Conservation (phyloP, 2,329 filamentous ascomycete genomes). For the Colletotrichum sp. region DNA sequence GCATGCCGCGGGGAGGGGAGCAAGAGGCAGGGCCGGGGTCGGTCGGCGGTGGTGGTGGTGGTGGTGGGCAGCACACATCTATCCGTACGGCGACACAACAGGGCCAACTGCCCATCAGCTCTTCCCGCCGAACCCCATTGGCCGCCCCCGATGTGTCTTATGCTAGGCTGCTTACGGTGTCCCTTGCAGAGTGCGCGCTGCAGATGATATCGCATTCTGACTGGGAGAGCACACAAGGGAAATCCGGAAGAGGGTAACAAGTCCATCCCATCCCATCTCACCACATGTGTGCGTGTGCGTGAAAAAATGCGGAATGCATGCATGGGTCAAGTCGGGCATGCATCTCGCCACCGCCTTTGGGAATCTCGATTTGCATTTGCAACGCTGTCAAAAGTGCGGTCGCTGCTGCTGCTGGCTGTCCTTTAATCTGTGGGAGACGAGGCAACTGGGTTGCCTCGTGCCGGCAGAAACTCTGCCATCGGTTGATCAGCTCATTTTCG, state of each 20-base stretch:
- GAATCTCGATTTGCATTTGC: background rate
- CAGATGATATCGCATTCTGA: constrained; percentile 12
- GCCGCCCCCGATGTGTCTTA: background rate
- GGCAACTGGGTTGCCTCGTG: background rate
- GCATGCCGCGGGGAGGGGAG: background rate
- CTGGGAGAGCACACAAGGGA: background rate
- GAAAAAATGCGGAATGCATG: background rate
- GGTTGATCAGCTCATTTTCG: background rate
- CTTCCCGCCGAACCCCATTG: background rate
- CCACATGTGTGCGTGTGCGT: background rate
- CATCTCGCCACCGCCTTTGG: constrained; percentile 1
- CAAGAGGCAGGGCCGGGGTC: background rate
- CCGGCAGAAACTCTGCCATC: background rate
- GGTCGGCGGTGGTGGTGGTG: background rate
- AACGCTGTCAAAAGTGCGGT: background rate
- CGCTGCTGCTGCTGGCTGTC: background rate
- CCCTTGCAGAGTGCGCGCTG: constrained; percentile 14
- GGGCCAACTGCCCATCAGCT: background rate
- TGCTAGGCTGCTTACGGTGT: constrained; percentile 8
- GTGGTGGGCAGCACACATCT: background rate
- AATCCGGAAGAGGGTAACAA: background rate
- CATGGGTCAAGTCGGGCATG: background rate
- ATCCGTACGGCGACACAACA: background rate
- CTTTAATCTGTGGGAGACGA: background rate
- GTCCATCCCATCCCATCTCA: background rate